phyloP scores from a whole-genome alignment of 2,329 filamentous ascomycete species.

The Curvularia hawaiiensis region DNA sequence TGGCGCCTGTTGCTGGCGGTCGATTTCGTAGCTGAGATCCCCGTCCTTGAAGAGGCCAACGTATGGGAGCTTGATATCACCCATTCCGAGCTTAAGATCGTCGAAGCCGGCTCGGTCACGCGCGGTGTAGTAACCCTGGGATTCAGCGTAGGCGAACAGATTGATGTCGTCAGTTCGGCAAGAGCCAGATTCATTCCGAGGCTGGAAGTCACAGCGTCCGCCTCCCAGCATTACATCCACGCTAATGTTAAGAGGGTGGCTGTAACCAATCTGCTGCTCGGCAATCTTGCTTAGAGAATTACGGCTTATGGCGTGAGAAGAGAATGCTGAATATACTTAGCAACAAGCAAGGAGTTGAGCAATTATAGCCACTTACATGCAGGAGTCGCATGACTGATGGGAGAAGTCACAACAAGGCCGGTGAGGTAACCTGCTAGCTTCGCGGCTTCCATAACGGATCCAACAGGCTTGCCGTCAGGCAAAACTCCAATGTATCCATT shows the following conservation, averaged over 20 bases:
- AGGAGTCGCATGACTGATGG: conserved; percentile 40
- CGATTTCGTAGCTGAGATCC: conserved; percentile 31
- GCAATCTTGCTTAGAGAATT: conserved; percentile 47
- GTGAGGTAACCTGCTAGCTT: conserved; percentile 50
- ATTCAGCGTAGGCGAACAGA: conserved; percentile 43
- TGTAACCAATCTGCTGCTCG: conserved; percentile 49
- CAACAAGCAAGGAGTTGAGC: neutral
- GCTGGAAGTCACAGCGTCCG: conserved; percentile 51
- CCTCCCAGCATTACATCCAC: conserved; percentile 51
- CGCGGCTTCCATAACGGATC: conserved; percentile 50
- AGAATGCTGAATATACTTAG: conserved; percentile 27
- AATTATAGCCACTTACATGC: conserved; percentile 12
- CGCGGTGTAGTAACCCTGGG: conserved; percentile 46
- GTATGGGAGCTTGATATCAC: conserved; percentile 41
- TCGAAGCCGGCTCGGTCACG: conserved; percentile 47
- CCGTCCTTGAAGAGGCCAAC: conserved; percentile 49
- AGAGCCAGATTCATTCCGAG: conserved; percentile 43
- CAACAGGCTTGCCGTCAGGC: conserved; percentile 42
- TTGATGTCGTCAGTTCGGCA: conserved; percentile 49
- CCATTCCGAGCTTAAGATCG: conserved; percentile 31
- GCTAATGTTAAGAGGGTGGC: conserved; percentile 47
- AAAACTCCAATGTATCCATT: conserved; percentile 46
- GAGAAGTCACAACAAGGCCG: conserved; percentile 51
- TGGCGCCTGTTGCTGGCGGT: conserved; percentile 44
- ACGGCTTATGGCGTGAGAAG: conserved; percentile 43